Evolutionary conservation across 2,329 filamentous ascomycete species (phyloP).

Genomic region (Fusarium oligoseptatum): DNA sequence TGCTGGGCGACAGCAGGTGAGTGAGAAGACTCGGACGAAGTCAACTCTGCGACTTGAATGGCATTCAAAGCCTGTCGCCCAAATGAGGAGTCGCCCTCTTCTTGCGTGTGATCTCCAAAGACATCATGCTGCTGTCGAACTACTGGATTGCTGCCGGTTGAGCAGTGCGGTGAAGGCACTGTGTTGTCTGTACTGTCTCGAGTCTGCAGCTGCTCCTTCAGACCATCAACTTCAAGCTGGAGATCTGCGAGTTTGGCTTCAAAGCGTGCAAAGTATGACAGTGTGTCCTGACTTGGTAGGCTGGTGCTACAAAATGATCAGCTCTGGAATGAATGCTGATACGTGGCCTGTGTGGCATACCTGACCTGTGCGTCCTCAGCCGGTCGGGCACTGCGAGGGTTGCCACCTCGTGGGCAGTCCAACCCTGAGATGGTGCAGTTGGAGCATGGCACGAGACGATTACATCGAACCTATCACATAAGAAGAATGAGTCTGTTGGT

Average conservation of each 20-base stretch:
- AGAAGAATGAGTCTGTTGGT: background rate
- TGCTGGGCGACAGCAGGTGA: background rate
- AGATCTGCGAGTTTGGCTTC: background rate
- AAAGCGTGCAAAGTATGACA: background rate
- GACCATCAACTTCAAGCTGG: background rate
- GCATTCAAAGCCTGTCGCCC: background rate
- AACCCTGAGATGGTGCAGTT: slow-evolving; percentile 1
- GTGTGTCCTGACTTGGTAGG: background rate
- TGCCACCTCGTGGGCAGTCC: background rate
- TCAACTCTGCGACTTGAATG: background rate
- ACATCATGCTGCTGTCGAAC: background rate
- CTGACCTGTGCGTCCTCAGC: background rate
- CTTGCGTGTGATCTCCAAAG: background rate
- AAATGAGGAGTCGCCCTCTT: background rate
- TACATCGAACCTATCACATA: background rate
- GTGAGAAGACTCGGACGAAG: background rate
- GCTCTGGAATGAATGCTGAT: background rate
- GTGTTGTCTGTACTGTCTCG: background rate
- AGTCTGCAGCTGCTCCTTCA: background rate
- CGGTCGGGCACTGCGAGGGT: background rate
- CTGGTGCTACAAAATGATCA: background rate
- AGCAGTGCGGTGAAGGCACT: background rate
- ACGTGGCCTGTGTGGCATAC: background rate
- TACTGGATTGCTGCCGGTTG: background rate
- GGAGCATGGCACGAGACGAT: background rate